Percentiles rank a stretch among this genome's conserved stretches.
Evolutionary conservation across 2,329 filamentous ascomycete species (phyloP).

Genomic region (Trichophyton mentagrophytes): DNA sequence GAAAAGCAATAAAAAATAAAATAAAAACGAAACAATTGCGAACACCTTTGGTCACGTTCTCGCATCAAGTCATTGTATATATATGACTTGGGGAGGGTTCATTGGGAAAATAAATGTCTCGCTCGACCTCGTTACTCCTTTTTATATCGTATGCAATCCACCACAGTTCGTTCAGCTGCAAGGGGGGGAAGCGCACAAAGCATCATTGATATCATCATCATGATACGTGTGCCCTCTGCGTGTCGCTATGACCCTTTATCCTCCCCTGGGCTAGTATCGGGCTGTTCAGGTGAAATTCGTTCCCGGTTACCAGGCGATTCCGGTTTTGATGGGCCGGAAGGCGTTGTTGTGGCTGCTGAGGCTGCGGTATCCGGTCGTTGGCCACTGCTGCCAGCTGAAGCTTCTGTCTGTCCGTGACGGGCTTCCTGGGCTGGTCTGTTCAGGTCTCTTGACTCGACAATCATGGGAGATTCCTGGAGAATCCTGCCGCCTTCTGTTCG

Average conservation of each 20-base stretch:
- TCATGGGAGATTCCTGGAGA: conserved; percentile 1
- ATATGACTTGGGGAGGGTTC: neutral
- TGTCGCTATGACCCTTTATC: neutral
- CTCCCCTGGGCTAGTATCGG: neutral
- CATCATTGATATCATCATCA: neutral
- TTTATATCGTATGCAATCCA: neutral
- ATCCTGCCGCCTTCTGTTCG: neutral
- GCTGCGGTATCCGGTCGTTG: conserved; percentile 2
- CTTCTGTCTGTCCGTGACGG: conserved; percentile 8
- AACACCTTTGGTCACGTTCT: neutral
- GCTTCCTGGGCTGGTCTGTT: conserved; percentile 10
- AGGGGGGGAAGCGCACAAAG: neutral
- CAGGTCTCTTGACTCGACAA: conserved; percentile 8
- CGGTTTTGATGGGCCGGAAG: neutral
- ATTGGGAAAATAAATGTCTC: neutral
- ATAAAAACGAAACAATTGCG: neutral
- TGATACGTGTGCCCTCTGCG: neutral
- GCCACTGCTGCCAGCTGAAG: conserved; percentile 8
- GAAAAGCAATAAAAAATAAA: neutral
- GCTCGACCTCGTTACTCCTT: neutral
- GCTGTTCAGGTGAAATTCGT: neutral
- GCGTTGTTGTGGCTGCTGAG: neutral
- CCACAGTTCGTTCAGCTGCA: neutral
- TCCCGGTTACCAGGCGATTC: neutral
- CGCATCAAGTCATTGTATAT: neutral